Conservation (phyloP, 2,329 filamentous ascomycete genomes). For the Magnaporthales sp. region DNA sequence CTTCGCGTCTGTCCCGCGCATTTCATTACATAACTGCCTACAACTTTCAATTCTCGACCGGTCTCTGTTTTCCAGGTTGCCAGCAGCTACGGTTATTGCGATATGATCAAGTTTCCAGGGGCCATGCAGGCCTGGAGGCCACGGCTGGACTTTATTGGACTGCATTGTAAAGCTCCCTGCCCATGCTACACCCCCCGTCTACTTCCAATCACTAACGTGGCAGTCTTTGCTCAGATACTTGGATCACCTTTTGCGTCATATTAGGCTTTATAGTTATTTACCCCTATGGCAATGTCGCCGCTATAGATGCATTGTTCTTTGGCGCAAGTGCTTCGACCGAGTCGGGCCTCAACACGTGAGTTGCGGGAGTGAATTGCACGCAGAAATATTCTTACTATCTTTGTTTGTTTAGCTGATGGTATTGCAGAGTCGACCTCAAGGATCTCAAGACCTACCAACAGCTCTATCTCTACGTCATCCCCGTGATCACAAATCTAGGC, state of each 20-base stretch:
- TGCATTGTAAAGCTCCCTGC: neutral
- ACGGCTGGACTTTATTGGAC: neutral
- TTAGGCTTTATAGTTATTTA: neutral
- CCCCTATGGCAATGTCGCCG: neutral
- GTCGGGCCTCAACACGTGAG: conserved; percentile 41
- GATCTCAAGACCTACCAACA: conserved; percentile 40
- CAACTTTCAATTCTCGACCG: too few relatives aligned
- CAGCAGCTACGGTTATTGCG: too few relatives aligned
- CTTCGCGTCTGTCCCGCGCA: too few relatives aligned
- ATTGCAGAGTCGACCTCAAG: conserved; percentile 37
- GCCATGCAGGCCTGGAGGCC: neutral
- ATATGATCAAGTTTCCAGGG: too few relatives aligned
- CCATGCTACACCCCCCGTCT: neutral
- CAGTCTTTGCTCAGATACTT: neutral
- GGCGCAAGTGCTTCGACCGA: conserved; percentile 39
- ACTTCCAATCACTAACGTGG: neutral
- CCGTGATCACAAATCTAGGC: conserved; percentile 36
- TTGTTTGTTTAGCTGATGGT: neutral
- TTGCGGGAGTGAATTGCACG: too few relatives aligned
- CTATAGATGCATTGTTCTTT: neutral
- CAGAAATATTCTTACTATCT: too few relatives aligned
- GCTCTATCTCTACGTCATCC: conserved; percentile 39
- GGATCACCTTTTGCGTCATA: neutral
- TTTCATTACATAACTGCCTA: too few relatives aligned
- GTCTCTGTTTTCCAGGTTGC: too few relatives aligned